phyloP scores from a whole-genome alignment of 2,329 filamentous ascomycete genomes.

The Trichophyton simii region DNA sequence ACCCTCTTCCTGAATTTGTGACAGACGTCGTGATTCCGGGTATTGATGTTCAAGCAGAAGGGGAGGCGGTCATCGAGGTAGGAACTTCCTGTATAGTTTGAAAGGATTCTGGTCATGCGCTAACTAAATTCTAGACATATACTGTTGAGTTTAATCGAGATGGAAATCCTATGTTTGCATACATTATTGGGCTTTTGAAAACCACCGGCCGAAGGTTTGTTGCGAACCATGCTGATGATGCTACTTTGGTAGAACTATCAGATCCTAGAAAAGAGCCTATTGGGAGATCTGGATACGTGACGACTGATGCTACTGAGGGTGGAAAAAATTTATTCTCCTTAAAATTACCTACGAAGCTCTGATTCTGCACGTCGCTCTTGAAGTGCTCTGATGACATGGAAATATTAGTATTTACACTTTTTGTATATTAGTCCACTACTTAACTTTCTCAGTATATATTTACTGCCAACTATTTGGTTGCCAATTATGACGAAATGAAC shows the following conservation, averaged over 20 bases:
- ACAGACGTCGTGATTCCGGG: conserved; percentile 30
- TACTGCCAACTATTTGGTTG: no score
- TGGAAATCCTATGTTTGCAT: conserved; percentile 36
- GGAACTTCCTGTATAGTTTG: conserved; percentile 10
- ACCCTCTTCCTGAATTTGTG: conserved; percentile 35
- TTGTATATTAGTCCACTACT: no score
- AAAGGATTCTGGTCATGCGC: not conserved
- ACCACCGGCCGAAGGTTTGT: conserved; percentile 40
- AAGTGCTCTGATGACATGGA: not conserved
- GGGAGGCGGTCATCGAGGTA: conserved; percentile 44
- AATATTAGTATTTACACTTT: no score
- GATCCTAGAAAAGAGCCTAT: conserved; percentile 37
- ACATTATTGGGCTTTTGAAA: conserved; percentile 42
- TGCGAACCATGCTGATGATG: conserved; percentile 44
- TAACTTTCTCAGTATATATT: no score
- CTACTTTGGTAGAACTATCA: conserved; percentile 36
- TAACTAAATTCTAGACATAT: conserved; percentile 39
- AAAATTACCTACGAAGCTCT: conserved; percentile 6
- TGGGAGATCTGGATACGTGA: conserved; percentile 38
- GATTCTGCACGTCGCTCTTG: not conserved
- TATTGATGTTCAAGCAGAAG: conserved; percentile 35
- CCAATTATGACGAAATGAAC: no score
- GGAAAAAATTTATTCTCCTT: conserved; percentile 9
- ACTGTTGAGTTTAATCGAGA: conserved; percentile 46
- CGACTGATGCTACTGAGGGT: not conserved